These are phyloP conservation scores for Aspergillus aculeatinus DNA, from an alignment of 2,329 filamentous ascomycete species.

Conservation along the genomic window DNA sequence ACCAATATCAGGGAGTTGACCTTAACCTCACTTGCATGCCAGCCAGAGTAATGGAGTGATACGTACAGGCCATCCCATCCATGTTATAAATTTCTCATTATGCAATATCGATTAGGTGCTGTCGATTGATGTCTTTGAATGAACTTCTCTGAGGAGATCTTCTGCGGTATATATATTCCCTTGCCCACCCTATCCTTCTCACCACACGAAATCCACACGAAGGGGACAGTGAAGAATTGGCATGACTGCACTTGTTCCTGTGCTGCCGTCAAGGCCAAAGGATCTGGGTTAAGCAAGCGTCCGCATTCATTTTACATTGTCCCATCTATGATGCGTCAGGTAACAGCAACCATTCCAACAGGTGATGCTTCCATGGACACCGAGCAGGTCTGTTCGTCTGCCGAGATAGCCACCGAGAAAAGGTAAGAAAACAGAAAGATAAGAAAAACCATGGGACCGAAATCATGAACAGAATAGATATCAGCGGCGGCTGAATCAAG, in stretches of 20 bases:
- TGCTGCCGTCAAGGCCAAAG: not conserved
- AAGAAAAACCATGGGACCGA: slow-evolving; percentile 27
- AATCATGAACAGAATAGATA: slow-evolving; percentile 24
- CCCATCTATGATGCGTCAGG: slow-evolving; percentile 40
- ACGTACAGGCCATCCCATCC: no score
- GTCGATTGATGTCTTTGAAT: no score
- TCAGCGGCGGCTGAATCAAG: slow-evolving; percentile 22
- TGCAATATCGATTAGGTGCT: no score
- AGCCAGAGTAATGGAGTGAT: no score
- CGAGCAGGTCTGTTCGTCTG: slow-evolving; percentile 24
- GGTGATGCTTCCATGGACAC: slow-evolving; percentile 30
- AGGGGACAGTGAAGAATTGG: not conserved
- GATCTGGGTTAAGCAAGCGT: not conserved
- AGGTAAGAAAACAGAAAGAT: slow-evolving; percentile 24
- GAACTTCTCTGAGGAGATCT: not conserved
- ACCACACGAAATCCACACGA: not conserved
- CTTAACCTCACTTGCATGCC: no score
- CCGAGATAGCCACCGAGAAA: slow-evolving; percentile 26
- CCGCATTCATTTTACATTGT: slow-evolving; percentile 39
- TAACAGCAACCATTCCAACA: slow-evolving; percentile 29
- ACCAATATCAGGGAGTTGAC: no score
- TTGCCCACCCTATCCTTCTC: not conserved
- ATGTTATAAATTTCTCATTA: no score
- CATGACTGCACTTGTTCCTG: not conserved
- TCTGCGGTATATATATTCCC: not conserved